These are phyloP conservation scores for Lolium perenne DNA, from an alignment of 176 grass and related monocot species.

Conservation along the genomic window DNA sequence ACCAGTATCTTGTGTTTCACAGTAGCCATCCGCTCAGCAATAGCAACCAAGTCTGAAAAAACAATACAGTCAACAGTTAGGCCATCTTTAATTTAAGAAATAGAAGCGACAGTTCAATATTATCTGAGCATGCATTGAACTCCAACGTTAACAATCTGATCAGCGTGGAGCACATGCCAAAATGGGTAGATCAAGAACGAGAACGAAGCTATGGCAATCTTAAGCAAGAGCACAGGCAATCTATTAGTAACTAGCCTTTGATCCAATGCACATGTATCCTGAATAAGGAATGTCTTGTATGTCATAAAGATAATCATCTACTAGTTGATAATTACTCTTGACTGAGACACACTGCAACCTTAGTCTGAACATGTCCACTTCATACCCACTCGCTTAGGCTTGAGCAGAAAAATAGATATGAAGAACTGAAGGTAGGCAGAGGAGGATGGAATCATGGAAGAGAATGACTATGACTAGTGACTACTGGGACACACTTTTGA, in stretches of 20 bases:
- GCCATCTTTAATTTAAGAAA: background rate
- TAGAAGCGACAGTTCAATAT: conserved; percentile 8
- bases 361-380: background rate
- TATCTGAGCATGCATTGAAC: background rate
- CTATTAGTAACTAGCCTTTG: no score
- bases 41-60: conserved; percentile 71
- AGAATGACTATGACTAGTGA: background rate
- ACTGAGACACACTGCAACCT: background rate
- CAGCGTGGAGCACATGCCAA: background rate
- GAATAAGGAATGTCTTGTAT: background rate
- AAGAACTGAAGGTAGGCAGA: background rate
- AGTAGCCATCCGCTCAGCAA: conserved; percentile 75
- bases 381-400: background rate
- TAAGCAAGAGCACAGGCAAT: background rate
- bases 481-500: background rate
- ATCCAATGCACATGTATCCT: no score
- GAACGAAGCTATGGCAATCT: background rate
- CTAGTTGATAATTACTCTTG: background rate
- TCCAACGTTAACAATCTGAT: background rate
- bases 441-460: background rate
- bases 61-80: conserved; percentile 13
- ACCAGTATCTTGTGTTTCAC: conserved; percentile 87
- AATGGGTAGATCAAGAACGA: conserved; percentile 3
- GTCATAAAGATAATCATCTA: background rate
- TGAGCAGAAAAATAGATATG: background rate